These are phyloP conservation scores for Artemisia tridentata DNA, from an alignment of 129 eudicot genomes.

Conservation along the genomic window DNA sequence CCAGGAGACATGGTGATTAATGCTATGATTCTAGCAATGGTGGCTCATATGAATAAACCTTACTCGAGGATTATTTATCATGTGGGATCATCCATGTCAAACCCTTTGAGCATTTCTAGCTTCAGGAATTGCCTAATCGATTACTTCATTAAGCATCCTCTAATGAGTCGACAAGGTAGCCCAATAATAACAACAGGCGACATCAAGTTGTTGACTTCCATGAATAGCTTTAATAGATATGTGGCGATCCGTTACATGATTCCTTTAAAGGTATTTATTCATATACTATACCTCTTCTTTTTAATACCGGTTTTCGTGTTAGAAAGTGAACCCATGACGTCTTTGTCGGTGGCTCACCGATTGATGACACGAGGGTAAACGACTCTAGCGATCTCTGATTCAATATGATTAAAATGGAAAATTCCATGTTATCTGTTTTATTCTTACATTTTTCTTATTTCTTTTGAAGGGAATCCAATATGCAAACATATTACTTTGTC, in stretches of 20 bases:
- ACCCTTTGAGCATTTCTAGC: conserved; percentile 26
- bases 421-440: neutral
- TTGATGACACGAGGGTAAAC: no score
- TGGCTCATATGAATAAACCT: conserved; percentile 29
- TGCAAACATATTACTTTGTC: conserved; percentile 13
- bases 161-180: conserved; percentile 20
- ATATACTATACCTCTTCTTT: neutral
- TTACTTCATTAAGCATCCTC: conserved; percentile 38
- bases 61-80: conserved; percentile 40
- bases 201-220: conserved; percentile 46
- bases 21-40: conserved; percentile 40
- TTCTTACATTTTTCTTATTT: neutral
- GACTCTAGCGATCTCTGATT: neutral
- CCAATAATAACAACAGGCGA: conserved; percentile 53
- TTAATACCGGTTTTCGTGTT: no score
- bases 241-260: conserved; percentile 20
- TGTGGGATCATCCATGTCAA: conserved; percentile 36
- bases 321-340: no score
- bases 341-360: no score
- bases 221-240: conserved; percentile 67
- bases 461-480: neutral
- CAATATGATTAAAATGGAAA: neutral
- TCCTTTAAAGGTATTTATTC: neutral
- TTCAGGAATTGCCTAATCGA: neutral
- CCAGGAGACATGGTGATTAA: conserved; percentile 59